Conservation (phyloP, 257 asterid species). For the Echites panduratus region DNA sequence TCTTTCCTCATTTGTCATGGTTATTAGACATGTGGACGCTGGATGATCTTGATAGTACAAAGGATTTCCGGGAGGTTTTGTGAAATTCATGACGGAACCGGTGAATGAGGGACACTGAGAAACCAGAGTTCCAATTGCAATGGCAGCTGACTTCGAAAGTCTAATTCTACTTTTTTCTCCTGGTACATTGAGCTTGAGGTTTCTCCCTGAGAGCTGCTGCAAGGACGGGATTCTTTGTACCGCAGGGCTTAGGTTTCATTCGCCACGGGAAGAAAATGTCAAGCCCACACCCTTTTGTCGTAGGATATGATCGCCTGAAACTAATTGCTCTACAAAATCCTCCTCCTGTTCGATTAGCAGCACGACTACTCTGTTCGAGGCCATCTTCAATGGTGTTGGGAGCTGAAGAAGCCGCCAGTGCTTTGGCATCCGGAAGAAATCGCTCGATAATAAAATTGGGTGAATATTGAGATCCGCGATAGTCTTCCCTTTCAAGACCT, state of each 20-base stretch:
- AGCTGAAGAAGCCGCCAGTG: conserved; percentile 57
- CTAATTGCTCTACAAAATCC: conserved; percentile 34
- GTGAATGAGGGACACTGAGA: too few species aligned
- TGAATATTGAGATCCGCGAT: conserved; percentile 10
- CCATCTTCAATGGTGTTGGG: conserved; percentile 19
- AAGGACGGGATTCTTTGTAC: conserved; percentile 45
- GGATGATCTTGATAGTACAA: too few species aligned
- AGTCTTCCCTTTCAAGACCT: not conserved
- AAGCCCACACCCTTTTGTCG: conserved; percentile 56
- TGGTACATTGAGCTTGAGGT: conserved; percentile 15
- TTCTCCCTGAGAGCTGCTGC: conserved; percentile 14
- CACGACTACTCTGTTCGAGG: not conserved
- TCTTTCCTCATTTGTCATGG: too few species aligned
- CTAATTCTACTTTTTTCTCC: not conserved
- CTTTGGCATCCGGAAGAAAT: conserved; percentile 77
- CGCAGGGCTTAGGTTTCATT: conserved; percentile 49
- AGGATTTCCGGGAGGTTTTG: too few species aligned
- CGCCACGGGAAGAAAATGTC: conserved; percentile 56
- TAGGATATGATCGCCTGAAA: conserved; percentile 23
- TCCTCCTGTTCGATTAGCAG: not conserved
- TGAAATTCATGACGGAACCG: too few species aligned
- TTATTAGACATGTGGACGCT: too few species aligned
- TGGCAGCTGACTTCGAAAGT: too few species aligned
- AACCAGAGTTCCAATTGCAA: too few species aligned
- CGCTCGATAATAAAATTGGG: conserved; percentile 61